Percentiles rank a stretch among this genome's conserved stretches.
These are phyloP conservation scores for Neonectria ditissima DNA, from an alignment of 2,329 filamentous ascomycete genomes.

Conservation along the genomic window DNA sequence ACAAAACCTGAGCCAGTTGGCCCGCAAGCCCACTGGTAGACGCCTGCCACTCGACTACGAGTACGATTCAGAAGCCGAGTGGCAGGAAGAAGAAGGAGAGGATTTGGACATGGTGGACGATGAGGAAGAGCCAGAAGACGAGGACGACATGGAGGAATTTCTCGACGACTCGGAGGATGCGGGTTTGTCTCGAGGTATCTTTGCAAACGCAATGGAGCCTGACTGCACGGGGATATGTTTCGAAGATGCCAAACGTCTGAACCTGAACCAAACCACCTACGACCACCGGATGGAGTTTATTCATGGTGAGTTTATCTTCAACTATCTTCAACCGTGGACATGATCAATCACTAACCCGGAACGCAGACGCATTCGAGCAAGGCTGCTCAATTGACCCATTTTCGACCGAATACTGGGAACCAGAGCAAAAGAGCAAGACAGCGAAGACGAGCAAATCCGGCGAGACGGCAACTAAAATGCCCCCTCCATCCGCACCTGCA, in stretches of 20 bases:
- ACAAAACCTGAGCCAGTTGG: conserved; percentile 62
- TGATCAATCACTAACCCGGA: conserved; percentile 32
- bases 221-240: conserved; percentile 86
- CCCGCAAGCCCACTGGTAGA: conserved; percentile 65
- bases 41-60: conserved; percentile 80
- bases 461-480: conserved; percentile 45
- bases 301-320: conserved; percentile 64
- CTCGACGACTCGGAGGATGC: conserved; percentile 86
- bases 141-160: conserved; percentile 91
- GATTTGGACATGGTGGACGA: conserved; percentile 76
- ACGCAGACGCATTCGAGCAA: conserved; percentile 59
- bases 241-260: conserved; percentile 69
- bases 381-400: conserved; percentile 82
- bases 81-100: conserved; percentile 81
- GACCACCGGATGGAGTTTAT: conserved; percentile 81
- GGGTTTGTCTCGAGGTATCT: conserved; percentile 66
- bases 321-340: background rate
- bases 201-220: conserved; percentile 78
- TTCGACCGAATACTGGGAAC: conserved; percentile 82
- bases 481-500: conserved; percentile 48
- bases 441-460: conserved; percentile 30
- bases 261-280: conserved; percentile 62
- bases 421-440: conserved; percentile 50
- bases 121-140: conserved; percentile 77
- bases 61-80: conserved; percentile 88